Evolutionary conservation across 192 early-diverging fungal genomes (phyloP), one percentile per base, ranked within the genome.

Genomic region (Umbelopsis vinacea): DNA sequence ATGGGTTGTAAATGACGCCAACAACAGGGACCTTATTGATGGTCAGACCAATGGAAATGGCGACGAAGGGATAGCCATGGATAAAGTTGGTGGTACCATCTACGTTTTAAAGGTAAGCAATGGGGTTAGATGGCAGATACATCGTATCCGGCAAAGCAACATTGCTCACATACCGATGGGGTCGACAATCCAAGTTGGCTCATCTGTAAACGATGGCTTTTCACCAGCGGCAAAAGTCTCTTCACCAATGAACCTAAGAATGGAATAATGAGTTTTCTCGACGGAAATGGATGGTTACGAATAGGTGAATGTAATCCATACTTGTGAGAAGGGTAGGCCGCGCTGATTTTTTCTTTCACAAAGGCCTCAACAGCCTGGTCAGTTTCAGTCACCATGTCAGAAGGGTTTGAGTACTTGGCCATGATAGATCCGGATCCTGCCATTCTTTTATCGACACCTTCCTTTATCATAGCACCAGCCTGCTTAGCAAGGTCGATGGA

Each of bases 171-270:
- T 70, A 86, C 82, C 89, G 71, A 94, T 89, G 2, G 96, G 96
- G 73, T 98, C 94, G 22, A 97, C 91, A 52, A 96, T 90, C 94
- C 95, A 96, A 0, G 95, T 95, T 14, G 93, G 94, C 17, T 86
- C 83, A 71, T 92, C 74, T 21, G 90, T 90, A 47, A 93, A 78
- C 9, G 67, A 67, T 73, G 84, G 85, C 24, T 79, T 68, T 46
- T 76, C 76, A 38, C 82, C 89, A 72, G 79, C 87, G 21, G 93
- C 86, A 24, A 88, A 84, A 4, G 92, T 88, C 71, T 97, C 95
- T 73, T 98, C 93, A 67, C 97, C 97, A 45, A 99, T 92, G 74
- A 99, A 85, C 3, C 87, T 88, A 67, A 45, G 24, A 21, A 6
- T 21, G 24, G 23, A 15, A 26, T 21, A 24, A 43, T 40, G 10